Evolutionary conservation across 2,329 filamentous ascomycete species (phyloP).

Genomic region (Epicoccum sorghinum): DNA sequence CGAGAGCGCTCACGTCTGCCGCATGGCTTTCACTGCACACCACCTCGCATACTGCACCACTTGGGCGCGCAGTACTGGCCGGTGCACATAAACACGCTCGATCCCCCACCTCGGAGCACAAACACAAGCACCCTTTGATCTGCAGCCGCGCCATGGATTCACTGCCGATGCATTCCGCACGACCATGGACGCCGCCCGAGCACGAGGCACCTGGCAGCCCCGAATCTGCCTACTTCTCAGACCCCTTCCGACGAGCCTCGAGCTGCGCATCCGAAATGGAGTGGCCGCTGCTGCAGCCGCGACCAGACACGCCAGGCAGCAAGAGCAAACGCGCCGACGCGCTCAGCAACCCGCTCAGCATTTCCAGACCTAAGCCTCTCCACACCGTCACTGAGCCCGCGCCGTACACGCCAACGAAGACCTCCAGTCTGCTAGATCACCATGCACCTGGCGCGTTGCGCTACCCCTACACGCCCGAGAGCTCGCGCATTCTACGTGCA

Average conservation of each 20-base stretch:
- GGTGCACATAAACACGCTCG: slow-evolving; percentile 15
- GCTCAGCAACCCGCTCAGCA: slow-evolving; percentile 17
- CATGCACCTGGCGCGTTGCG: slow-evolving; percentile 23
- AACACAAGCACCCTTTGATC: slow-evolving; percentile 17
- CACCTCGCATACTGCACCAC: slow-evolving; percentile 6
- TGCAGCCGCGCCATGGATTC: slow-evolving; percentile 28
- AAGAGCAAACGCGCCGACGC: slow-evolving; percentile 19
- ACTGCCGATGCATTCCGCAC: slow-evolving; percentile 26
- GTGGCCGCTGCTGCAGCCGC: slow-evolving; percentile 18
- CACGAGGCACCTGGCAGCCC: slow-evolving; percentile 22
- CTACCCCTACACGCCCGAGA: slow-evolving; percentile 44
- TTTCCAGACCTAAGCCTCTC: slow-evolving; percentile 23
- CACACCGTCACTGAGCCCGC: slow-evolving; percentile 24
- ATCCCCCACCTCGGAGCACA: slow-evolving; percentile 10
- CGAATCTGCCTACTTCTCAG: slow-evolving; percentile 30
- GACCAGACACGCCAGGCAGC: slow-evolving; percentile 5
- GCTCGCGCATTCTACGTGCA: slow-evolving; percentile 28
- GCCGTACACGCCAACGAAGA: slow-evolving; percentile 32
- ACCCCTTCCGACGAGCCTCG: slow-evolving; percentile 24
- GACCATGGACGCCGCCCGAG: slow-evolving; percentile 43
- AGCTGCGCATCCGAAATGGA: slow-evolving; percentile 18
- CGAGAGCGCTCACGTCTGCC: slow-evolving; percentile 8
- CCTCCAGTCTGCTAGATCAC: slow-evolving; percentile 17
- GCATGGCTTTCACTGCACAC: slow-evolving; percentile 11
- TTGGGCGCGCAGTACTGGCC: slow-evolving; percentile 4